Conservation (phyloP, 2,329 filamentous ascomycete species). For the Fusarium algeriense region DNA sequence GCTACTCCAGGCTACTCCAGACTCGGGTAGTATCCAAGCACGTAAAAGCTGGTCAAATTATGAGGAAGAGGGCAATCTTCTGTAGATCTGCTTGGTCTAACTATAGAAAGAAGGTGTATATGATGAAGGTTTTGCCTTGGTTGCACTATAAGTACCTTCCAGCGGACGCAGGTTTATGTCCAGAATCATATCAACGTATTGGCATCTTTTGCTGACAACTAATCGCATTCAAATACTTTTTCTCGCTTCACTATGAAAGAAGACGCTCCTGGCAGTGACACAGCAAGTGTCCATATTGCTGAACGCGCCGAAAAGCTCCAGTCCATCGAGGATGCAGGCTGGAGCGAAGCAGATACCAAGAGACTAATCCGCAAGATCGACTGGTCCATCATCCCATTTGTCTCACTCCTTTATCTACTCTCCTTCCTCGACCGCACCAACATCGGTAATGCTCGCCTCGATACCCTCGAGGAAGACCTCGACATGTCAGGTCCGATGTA, state of each 20-base stretch:
- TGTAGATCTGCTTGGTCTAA: no score
- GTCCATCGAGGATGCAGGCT: neutral
- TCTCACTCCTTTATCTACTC: slow-evolving; percentile 8
- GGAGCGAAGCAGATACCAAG: slow-evolving; percentile 1
- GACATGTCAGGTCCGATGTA: slow-evolving; percentile 4
- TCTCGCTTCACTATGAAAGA: neutral
- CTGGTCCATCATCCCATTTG: slow-evolving; percentile 6
- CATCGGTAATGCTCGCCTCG: slow-evolving; percentile 10
- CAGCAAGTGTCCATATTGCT: neutral
- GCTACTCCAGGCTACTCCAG: no score
- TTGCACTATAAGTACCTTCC: no score
- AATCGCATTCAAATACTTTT: no score
- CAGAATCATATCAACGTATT: no score
- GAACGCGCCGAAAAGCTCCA: neutral
- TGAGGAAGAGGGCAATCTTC: no score
- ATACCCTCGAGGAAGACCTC: slow-evolving; percentile 6
- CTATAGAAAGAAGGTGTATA: no score
- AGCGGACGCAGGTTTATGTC: no score
- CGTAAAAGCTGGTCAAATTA: no score
- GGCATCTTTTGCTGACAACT: no score
- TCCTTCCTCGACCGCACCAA: slow-evolving; percentile 10
- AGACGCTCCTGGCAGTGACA: neutral
- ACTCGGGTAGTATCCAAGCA: no score
- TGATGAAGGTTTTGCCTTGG: no score
- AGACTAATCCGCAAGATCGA: slow-evolving; percentile 9